A percentile compares a stretch with the other conserved stretches of the same genome.
phyloP scores from a whole-genome alignment of 768 basidiomycete species.

The Termitomyces sp. region DNA sequence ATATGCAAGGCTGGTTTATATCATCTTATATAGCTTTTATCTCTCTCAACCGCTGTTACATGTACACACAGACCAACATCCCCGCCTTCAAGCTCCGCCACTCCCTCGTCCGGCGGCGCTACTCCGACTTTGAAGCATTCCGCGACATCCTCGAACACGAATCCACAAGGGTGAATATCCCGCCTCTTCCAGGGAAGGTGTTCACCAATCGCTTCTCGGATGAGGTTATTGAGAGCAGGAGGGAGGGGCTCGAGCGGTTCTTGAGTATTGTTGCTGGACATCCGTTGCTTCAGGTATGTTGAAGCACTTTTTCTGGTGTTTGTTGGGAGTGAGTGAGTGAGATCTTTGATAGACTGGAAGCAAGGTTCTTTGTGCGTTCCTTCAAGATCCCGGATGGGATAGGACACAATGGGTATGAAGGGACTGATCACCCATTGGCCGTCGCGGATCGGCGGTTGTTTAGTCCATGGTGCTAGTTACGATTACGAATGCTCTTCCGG shows the following conservation, averaged over 20 bases:
- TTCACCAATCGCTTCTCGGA: constrained; percentile 98
- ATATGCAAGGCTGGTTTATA: too few relatives aligned
- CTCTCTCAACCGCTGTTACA: too few relatives aligned
- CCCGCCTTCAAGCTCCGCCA: constrained; percentile 97
- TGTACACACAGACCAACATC: constrained; percentile 99
- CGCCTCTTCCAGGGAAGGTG: constrained; percentile 94
- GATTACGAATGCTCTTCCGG: neutral
- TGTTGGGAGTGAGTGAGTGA: neutral
- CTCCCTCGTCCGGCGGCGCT: constrained; percentile 83
- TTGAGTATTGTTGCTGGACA: constrained; percentile 96
- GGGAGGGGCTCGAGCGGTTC: constrained; percentile 94
- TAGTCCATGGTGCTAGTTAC: too few relatives aligned
- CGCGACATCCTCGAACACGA: constrained; percentile 97
- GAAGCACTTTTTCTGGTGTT: neutral
- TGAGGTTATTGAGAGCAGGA: constrained; percentile 88
- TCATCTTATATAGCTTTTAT: too few relatives aligned
- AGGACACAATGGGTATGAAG: constrained; percentile 71
- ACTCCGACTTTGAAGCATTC: constrained; percentile 95
- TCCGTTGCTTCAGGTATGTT: constrained; percentile 84
- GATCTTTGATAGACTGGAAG: constrained; percentile 73
- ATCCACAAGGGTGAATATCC: constrained; percentile 96
- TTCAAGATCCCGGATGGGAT: constrained; percentile 94
- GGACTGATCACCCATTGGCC: too few relatives aligned
- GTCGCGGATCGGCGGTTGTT: too few relatives aligned
- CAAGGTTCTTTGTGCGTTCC: constrained; percentile 92